Evolutionary conservation across 2,329 filamentous ascomycete genomes (phyloP), one percentile per base, ranked within the genome.

Genomic region (Scytalidium lignicola): DNA sequence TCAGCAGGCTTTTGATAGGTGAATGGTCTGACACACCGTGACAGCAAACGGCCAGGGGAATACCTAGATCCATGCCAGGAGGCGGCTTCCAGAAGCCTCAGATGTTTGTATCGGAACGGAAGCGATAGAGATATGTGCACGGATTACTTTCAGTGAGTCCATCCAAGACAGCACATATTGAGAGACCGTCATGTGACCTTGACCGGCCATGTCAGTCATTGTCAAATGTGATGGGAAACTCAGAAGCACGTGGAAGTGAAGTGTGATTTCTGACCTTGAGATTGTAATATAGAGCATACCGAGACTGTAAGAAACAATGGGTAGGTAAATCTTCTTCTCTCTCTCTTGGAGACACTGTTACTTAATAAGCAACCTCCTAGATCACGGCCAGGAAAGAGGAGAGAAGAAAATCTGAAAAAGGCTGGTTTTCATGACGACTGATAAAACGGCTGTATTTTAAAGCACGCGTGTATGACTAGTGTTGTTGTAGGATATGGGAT

Each of bases 61-160:
- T 97, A 86, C 71, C 90, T 88, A 67, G 93, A 99, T 62, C 93
- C 93, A 2, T 99, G 93, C 69, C 92, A 97, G 67, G 92, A 96
- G 62, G 90, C 90, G 4, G 92, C 93, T 7, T 75, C 86, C 58
- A 80, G 80, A 63, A 96, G 91, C 69, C 84, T 96, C 58, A 85
- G 82, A 66, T 99, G 93, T 63, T 72, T 99, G 63, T 85, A 90
- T 65, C 82, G 93, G 19, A 99, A 99, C 66, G 84, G 79, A 19
- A 91, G 88, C 13, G 90, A 97, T 65, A 80, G 84, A 57, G 75
- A 84, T n/a, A 87, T 97, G 86, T 99, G 93, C 65, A 77, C 79
- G 56, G 92, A 97, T 67, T 97, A 95, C 66, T 97, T 99, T 65
- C 89, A 96, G 90, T 96, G 67, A 70, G 88, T 53, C 9, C n/a